phyloP scores from a whole-genome alignment of 176 grass and related monocot species.

The Avena eriantha region DNA sequence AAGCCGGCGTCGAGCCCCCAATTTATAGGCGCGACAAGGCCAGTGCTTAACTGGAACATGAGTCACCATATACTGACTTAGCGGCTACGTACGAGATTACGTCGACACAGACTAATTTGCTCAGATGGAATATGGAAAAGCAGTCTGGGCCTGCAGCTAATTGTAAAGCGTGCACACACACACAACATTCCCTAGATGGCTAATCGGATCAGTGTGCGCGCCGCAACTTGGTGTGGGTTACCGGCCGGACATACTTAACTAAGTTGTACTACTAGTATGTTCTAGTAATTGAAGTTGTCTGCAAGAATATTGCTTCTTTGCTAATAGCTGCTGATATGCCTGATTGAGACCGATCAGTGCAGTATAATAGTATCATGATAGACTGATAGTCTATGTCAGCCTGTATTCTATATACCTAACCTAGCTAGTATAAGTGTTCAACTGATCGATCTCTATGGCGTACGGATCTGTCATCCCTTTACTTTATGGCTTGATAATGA shows the following conservation, averaged over 20 bases:
- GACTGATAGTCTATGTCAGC: neutral
- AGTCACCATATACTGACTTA: neutral
- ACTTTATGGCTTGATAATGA: conserved; percentile 1
- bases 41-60: neutral
- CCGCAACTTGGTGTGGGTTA: neutral
- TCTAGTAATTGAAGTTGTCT: neutral
- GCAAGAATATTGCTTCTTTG: neutral
- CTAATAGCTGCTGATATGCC: neutral
- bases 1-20: conserved; percentile 23
- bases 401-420: conserved; percentile 33
- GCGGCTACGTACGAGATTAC: neutral
- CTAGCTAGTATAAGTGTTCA: neutral
- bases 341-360: neutral
- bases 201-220: neutral
- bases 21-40: conserved; percentile 63
- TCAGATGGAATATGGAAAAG: neutral
- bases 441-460: neutral
- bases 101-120: neutral
- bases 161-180: neutral
- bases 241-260: neutral
- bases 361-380: neutral
- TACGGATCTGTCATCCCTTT: neutral
- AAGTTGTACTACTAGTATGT: no score
- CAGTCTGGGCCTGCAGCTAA: neutral
- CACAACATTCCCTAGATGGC: neutral